phyloP scores from a whole-genome alignment of 768 basidiomycete genomes.

The Leccinum imitatum region DNA sequence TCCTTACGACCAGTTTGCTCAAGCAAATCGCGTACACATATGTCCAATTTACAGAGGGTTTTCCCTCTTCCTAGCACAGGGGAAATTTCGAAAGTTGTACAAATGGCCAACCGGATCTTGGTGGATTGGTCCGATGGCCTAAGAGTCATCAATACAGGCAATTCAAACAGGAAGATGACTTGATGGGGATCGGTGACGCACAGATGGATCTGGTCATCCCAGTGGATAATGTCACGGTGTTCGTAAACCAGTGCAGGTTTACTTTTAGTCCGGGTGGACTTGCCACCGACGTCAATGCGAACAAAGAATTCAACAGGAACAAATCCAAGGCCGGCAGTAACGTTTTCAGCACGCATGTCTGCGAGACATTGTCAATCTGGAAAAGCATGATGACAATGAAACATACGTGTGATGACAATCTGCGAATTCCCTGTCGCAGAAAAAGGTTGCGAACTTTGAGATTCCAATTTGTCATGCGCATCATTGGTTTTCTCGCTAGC shows the following conservation, averaged over 20 bases:
- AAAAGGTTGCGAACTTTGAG: background rate
- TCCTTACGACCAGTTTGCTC: background rate
- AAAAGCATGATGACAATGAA: background rate
- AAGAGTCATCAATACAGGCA: background rate
- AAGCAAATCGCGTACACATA: background rate
- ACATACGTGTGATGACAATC: conserved; percentile 9
- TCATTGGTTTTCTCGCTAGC: background rate
- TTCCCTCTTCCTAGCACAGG: background rate
- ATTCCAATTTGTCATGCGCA: background rate
- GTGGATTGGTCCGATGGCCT: background rate
- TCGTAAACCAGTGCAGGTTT: conserved; percentile 2
- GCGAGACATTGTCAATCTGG: background rate
- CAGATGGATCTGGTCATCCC: conserved; percentile 7
- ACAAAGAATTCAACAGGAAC: conserved; percentile 19
- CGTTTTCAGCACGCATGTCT: conserved; percentile 15
- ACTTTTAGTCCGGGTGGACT: conserved; percentile 6
- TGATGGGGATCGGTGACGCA: background rate
- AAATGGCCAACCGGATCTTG: background rate
- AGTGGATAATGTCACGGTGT: conserved; percentile 3
- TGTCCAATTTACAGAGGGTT: background rate
- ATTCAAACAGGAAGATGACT: background rate
- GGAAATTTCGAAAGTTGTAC: background rate
- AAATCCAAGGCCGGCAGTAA: conserved; percentile 7
- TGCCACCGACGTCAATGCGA: conserved; percentile 1
- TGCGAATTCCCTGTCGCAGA: background rate